phyloP scores from a whole-genome alignment of 2,329 filamentous ascomycete genomes.

The Monilinia aucupariae region DNA sequence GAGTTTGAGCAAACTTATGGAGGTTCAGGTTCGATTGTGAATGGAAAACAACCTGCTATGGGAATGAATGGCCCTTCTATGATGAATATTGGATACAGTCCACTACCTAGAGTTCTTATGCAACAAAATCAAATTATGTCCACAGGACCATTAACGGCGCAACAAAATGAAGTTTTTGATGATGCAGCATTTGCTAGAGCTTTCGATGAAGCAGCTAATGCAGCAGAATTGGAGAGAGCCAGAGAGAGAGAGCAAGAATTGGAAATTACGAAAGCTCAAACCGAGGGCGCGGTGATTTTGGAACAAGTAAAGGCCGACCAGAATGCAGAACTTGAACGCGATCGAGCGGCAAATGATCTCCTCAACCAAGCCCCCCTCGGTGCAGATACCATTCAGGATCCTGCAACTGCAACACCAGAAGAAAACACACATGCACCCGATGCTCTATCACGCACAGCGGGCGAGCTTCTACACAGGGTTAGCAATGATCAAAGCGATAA shows the following conservation, averaged over 20 bases:
- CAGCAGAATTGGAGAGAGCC: constrained; percentile 19
- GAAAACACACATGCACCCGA: constrained; percentile 40
- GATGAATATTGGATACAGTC: neutral
- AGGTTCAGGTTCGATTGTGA: neutral
- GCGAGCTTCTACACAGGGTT: constrained; percentile 63
- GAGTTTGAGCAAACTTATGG: constrained; percentile 43
- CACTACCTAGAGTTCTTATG: constrained; percentile 18
- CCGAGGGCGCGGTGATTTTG: constrained; percentile 13
- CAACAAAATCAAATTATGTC: constrained; percentile 9
- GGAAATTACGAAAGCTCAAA: constrained; percentile 15
- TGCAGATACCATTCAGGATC: constrained; percentile 33
- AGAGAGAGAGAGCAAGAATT: constrained; percentile 25
- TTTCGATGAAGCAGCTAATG: constrained; percentile 40
- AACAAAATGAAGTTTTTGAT: constrained; percentile 43
- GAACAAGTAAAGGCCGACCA: constrained; percentile 18
- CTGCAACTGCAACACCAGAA: constrained; percentile 32
- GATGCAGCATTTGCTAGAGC: constrained; percentile 51
- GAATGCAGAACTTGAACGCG: constrained; percentile 2
- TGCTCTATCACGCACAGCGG: constrained; percentile 67
- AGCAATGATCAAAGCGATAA: constrained; percentile 64
- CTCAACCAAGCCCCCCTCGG: constrained; percentile 32
- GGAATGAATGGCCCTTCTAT: constrained; percentile 17
- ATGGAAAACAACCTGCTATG: constrained; percentile 5
- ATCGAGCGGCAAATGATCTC: constrained; percentile 4
- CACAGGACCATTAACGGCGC: constrained; percentile 27